Evolutionary conservation across 1,139 yeast genomes (phyloP), one percentile per base, ranked within the genome.

Genomic region (Saccharomyces hybrid): DNA sequence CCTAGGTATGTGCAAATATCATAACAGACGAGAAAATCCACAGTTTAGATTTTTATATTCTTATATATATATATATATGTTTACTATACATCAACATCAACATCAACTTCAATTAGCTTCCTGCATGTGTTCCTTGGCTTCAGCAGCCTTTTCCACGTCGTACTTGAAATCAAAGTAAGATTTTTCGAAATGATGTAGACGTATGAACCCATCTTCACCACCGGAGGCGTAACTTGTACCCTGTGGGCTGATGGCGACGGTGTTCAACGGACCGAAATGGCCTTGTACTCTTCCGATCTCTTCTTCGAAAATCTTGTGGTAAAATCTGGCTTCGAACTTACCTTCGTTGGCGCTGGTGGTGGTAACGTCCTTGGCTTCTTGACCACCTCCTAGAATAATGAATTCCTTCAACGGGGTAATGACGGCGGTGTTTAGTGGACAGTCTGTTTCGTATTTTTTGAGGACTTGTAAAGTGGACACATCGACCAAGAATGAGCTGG

Each of bases 331-430:
- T 76, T 93, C 99, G 73, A 93, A 93, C 71, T 89, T 89, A 77
- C 99, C 99, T 73, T 93, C 97, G 54, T 88, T 81, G 59, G 95
- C 86, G 49, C 95, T 82, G 47, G 98, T 90, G 30, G 98, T 93
- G 50, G 99, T 93, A 71, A 93, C 99, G 72, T 91, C 95, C 74
- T 91, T 83, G 47, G 99, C 99, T 71, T 91, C 98, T 78, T 93
- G 99, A 82, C 99, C 99, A 75, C 99, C 99, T 54, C 99, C 99
- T 61, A 95, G 79, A 54, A 93, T 86, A 59, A 93, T 88, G 70
- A 86, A 91, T 70, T 93, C 95, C 75, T 95, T 93, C 56, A 83
- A 77, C 28, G 98, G 93, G 8, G 99, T 91, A 63, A 93, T 86
- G 61, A 96, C 86, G 28, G 98, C 99, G 38, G 96, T 83, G 77